Conservation (phyloP, 2,329 filamentous ascomycete species). For the Zymoseptoria pseudotritici region DNA sequence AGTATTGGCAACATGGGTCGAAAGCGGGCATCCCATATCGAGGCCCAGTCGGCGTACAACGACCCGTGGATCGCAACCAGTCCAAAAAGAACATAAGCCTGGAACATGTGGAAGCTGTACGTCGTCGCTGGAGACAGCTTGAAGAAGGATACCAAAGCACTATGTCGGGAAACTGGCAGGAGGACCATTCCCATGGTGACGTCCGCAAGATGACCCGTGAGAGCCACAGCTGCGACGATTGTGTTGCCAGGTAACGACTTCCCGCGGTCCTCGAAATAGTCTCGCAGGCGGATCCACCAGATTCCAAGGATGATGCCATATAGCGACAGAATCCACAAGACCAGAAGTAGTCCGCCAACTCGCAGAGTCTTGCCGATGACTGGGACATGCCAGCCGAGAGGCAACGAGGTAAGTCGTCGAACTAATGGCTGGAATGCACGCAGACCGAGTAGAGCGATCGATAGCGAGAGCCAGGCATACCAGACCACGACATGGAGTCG, state of each 20-base stretch:
- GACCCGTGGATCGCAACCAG: slow-evolving; percentile 5
- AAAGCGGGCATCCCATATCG: slow-evolving; percentile 2
- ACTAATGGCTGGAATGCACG: slow-evolving; percentile 6
- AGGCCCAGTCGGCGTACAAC: slow-evolving; percentile 6
- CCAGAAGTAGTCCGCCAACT: slow-evolving; percentile 6
- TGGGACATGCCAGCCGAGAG: background rate
- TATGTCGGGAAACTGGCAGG: slow-evolving; percentile 9
- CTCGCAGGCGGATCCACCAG: slow-evolving; percentile 10
- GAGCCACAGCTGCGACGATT: slow-evolving; percentile 7
- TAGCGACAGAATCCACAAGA: slow-evolving; percentile 5
- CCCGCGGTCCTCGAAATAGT: slow-evolving; percentile 8
- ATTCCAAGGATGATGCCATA: slow-evolving; percentile 9
- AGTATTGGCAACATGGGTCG: slow-evolving; percentile 7
- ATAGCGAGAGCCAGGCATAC: slow-evolving; percentile 10
- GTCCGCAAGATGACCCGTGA: slow-evolving; percentile 9
- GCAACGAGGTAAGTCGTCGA: background rate
- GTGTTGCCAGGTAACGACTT: slow-evolving; percentile 3
- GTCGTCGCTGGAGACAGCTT: slow-evolving; percentile 7
- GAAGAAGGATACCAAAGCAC: slow-evolving; percentile 11
- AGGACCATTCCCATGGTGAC: slow-evolving; percentile 13
- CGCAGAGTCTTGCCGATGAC: slow-evolving; percentile 5
- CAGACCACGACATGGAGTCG: slow-evolving; percentile 12
- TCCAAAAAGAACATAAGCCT: slow-evolving; percentile 5
- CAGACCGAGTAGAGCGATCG: slow-evolving; percentile 6
- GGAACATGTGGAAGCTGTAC: slow-evolving; percentile 9